These are phyloP conservation scores for Sordaria brevicollis DNA, from an alignment of 495 filamentous ascomycete species.

Conservation along the genomic window DNA sequence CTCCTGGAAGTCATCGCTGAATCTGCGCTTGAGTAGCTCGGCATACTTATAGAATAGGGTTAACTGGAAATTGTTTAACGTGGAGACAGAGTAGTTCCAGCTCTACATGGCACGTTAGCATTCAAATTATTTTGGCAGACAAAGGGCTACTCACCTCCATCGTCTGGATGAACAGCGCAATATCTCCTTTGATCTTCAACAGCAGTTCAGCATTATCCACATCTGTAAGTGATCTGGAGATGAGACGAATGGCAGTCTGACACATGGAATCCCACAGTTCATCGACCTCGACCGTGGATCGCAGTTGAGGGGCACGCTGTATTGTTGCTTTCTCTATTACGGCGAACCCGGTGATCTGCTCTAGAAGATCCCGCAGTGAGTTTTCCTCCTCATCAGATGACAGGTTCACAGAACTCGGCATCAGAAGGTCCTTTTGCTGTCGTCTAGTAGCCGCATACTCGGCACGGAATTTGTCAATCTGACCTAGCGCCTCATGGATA, in stretches of 20 bases:
- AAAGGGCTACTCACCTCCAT: conserved; percentile 59
- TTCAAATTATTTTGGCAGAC: not conserved
- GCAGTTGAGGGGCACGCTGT: conserved; percentile 68
- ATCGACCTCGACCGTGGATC: conserved; percentile 84
- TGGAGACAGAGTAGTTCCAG: conserved; percentile 78
- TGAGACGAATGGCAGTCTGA: conserved; percentile 68
- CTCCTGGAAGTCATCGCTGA: conserved; percentile 90
- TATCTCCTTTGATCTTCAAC: conserved; percentile 80
- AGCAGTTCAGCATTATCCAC: conserved; percentile 77
- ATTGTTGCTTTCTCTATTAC: conserved; percentile 94
- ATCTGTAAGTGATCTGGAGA: conserved; percentile 61
- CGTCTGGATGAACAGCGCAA: conserved; percentile 93
- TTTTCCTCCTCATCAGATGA: conserved; percentile 59
- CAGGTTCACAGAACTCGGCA: conserved; percentile 63
- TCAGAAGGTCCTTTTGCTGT: conserved; percentile 80
- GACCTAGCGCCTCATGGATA: conserved; percentile 91
- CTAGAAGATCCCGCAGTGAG: conserved; percentile 73
- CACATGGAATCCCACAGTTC: conserved; percentile 99
- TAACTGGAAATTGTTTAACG: conserved; percentile 72
- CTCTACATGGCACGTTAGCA: conserved; percentile 39
- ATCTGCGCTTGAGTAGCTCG: conserved; percentile 78
- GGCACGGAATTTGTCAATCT: conserved; percentile 77
- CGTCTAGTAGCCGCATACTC: conserved; percentile 86
- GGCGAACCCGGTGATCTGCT: conserved; percentile 91
- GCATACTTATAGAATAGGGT: conserved; percentile 88